Conservation (phyloP, 2,329 filamentous ascomycete species). For the Ambrosiella xylebori region DNA sequence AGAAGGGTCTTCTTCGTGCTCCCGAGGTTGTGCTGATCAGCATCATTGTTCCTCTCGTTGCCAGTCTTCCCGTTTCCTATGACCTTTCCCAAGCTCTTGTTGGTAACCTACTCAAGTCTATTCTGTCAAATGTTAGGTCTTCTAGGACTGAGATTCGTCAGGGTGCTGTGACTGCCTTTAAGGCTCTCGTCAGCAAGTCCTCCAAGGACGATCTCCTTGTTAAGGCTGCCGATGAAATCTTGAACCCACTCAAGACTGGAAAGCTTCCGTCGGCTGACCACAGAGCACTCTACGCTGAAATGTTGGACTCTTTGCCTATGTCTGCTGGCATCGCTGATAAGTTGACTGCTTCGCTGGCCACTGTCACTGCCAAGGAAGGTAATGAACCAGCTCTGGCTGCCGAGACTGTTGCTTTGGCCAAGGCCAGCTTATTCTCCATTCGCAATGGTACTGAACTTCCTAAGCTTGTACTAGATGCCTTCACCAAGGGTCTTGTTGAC, state of each 20-base stretch:
- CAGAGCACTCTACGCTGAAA: slow-evolving; percentile 63
- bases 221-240: slow-evolving; percentile 59
- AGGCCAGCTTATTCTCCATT: slow-evolving; percentile 46
- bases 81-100: slow-evolving; percentile 64
- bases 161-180: slow-evolving; percentile 60
- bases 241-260: slow-evolving; percentile 60
- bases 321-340: slow-evolving; percentile 47
- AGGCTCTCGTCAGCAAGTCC: slow-evolving; percentile 46
- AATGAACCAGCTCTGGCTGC: slow-evolving; percentile 69
- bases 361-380: slow-evolving; percentile 63
- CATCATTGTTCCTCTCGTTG: slow-evolving; percentile 55
- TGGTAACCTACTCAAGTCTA: slow-evolving; percentile 61
- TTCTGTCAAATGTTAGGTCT: slow-evolving; percentile 83
- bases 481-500: slow-evolving; percentile 67
- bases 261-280: slow-evolving; percentile 79
- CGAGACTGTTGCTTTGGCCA: slow-evolving; percentile 54
- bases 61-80: slow-evolving; percentile 48
- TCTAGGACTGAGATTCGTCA: slow-evolving; percentile 62
- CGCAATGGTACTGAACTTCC: slow-evolving; percentile 43
- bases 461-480: slow-evolving; percentile 49
- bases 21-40: slow-evolving; percentile 79
- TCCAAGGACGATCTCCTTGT: slow-evolving; percentile 39
- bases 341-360: slow-evolving; percentile 47
- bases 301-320: slow-evolving; percentile 49
- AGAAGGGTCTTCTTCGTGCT: slow-evolving; percentile 75